Base-by-base conservation (phyloP, 2,329 filamentous ascomycete species). In the Chrysosporium queenslandicum region DNA sequence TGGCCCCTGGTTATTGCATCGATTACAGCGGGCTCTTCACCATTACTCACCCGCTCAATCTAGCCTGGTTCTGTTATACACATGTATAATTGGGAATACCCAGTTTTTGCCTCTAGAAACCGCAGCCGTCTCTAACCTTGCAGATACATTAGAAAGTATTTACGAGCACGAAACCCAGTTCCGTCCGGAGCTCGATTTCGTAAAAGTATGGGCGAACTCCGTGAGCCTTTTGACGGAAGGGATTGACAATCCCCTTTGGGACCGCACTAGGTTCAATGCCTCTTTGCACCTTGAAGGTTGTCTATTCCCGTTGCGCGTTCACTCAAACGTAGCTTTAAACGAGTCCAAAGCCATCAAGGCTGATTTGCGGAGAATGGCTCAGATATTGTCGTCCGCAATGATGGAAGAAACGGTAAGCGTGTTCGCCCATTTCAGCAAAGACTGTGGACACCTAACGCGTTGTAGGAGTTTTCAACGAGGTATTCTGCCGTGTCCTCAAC, bases 391-490 rank as follows among this genome's bases (percentile, higher is more conserved):
- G 12, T 70, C 63, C 42, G 68, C 70, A 0, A 60, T 71, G 41
- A 58, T 59, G n/a, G 69, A 72, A 53, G 68, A 71, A 58, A 72
- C 68, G 0, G 69, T 71, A 59, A 58, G 67, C 14, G 20, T 6
- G 2, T 16, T 1, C 37, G 12, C n/a, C n/a, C n/a, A n/a, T n/a
- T n/a, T n/a, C n/a, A n/a, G n/a, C n/a, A n/a, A n/a, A n/a, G n/a
- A n/a, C n/a, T n/a, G n/a, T n/a, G n/a, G n/a, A n/a, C n/a, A n/a
- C n/a, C n/a, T n/a, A n/a, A n/a, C n/a, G n/a, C n/a, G n/a, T n/a
- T n/a, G n/a, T 30, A 70, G 68, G 68, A 69, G 59, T 71, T 67
- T 37, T 67, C 66, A 6, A 70, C 68, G 1, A 63, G 68, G 5
- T 62, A 65, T 49, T 63, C 68, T n/a, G 70, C 68, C 4, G 62